phyloP scores from a whole-genome alignment of 2,329 filamentous ascomycete genomes.

The Paraphoma chrysanthemicola region DNA sequence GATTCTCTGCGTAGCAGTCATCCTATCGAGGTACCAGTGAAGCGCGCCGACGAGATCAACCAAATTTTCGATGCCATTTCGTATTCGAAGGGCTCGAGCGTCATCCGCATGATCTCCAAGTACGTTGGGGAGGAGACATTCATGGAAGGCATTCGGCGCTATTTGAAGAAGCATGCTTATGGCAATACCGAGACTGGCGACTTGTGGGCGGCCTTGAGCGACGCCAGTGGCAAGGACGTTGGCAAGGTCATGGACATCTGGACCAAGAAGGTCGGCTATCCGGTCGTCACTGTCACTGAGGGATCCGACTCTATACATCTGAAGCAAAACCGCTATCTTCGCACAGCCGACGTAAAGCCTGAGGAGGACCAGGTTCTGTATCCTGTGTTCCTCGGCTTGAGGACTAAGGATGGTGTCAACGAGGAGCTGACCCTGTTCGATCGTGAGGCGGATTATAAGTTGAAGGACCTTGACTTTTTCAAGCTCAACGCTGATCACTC shows the following conservation, averaged over 20 bases:
- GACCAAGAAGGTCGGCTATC: constrained; percentile 96
- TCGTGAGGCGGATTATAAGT: constrained; percentile 78
- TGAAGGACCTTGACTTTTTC: constrained; percentile 86
- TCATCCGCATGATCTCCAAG: constrained; percentile 95
- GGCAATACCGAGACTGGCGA: constrained; percentile 92
- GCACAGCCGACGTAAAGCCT: constrained; percentile 90
- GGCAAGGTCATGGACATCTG: constrained; percentile 92
- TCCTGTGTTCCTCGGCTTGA: constrained; percentile 86
- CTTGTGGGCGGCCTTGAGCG: constrained; percentile 85
- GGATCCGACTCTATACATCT: constrained; percentile 77
- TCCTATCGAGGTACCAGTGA: constrained; percentile 94
- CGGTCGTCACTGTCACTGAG: constrained; percentile 86
- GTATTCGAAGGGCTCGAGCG: constrained; percentile 95
- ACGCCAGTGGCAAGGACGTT: constrained; percentile 90
- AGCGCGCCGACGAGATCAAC: constrained; percentile 94
- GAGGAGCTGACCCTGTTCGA: constrained; percentile 74
- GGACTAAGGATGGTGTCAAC: constrained; percentile 82
- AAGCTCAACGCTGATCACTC: constrained; percentile 97
- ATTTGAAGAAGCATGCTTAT: constrained; percentile 96
- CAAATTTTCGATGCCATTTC: constrained; percentile 99
- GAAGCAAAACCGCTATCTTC: constrained; percentile 93
- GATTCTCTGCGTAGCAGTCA: constrained; percentile 94
- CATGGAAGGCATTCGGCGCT: constrained; percentile 87
- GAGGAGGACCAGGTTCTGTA: constrained; percentile 90
- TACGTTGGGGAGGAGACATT: constrained; percentile 92